Evolutionary conservation across 2,329 filamentous ascomycete species (phyloP).

Genomic region (Macrophomina phaseolina): DNA sequence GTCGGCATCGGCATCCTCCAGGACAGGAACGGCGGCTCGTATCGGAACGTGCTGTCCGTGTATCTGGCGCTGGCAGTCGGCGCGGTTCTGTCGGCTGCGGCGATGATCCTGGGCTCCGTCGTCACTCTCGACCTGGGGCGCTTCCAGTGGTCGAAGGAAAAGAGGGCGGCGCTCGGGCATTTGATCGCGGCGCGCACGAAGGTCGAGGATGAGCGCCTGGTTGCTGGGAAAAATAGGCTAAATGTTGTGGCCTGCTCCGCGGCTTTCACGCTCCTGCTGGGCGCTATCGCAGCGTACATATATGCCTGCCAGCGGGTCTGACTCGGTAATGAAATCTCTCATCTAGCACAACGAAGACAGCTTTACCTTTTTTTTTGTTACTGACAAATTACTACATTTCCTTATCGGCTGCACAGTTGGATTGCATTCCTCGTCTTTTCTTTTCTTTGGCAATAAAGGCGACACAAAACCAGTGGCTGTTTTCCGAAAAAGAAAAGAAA

Average conservation of each 20-base stretch:
- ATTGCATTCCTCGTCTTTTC: too few species aligned
- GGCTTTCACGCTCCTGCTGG: background rate
- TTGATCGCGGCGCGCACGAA: background rate
- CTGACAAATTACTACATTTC: too few species aligned
- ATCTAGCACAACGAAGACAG: too few species aligned
- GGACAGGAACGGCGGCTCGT: slow-evolving; percentile 62
- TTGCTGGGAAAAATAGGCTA: background rate
- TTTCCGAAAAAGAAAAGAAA: too few species aligned
- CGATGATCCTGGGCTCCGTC: background rate
- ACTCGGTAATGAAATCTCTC: too few species aligned
- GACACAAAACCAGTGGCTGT: too few species aligned
- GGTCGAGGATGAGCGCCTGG: background rate
- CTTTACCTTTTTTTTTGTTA: too few species aligned
- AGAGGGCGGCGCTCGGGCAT: background rate
- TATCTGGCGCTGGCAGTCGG: slow-evolving; percentile 56
- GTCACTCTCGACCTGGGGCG: background rate
- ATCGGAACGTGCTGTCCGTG: slow-evolving; percentile 60
- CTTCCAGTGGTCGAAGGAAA: background rate
- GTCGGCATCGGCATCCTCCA: slow-evolving; percentile 65
- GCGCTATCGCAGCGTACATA: background rate
- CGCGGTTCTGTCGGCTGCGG: background rate
- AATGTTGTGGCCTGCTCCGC: background rate
- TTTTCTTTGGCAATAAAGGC: too few species aligned
- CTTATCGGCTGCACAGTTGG: too few species aligned
- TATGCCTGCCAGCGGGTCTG: background rate